Evolutionary conservation across 768 basidiomycete species (phyloP), one percentile per base, ranked within the genome.

Genomic region (Crassisporium funariophilum): DNA sequence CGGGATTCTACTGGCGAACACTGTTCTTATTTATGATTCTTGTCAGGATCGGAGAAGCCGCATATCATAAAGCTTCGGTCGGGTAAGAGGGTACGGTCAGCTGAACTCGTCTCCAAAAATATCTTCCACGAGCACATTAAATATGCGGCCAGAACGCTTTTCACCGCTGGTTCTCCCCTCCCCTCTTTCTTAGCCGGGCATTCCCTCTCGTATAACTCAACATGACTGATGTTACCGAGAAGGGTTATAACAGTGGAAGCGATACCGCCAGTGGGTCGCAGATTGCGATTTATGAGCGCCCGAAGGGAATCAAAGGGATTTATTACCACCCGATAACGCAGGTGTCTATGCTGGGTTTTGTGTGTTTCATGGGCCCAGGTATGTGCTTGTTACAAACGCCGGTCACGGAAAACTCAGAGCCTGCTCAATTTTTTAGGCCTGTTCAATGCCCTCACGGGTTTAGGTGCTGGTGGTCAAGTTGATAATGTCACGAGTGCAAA

Each of bases 381-480:
- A 67, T 72, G 61, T 48, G 38, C 52, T 19, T 24, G 31, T 24
- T 4, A 22, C 29, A 20, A 41, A 42, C 25, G 22, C 33, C 16
- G 15, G 27, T 11, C 2, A 31, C n/a, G n/a, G 13, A 2, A 31
- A 11, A 3, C n/a, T 31, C 10, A 31, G 3, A 31, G 3, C 29
- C 29, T 31, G 10, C n/a, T 31, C 29, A 31, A 11, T 31, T 31
- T 31, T 31, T 2, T 68, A 62, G 88, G 89, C 47, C 76, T 90
- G 46, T 91, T 88, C 68, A 92, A 91, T 58, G 82, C 88, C 0
- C 70, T 91, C 57, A 85, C 80, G 45, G 88, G 90, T 24, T 74
- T 94, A 35, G 91, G 91, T 4, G 89, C 76, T 35, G 88, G 86
- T 36, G 91, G 91, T 3, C 84, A 86, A 66, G 61, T 88, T 33